phyloP scores from a whole-genome alignment of 140 eudicot species.

The Eryngium alpinum region DNA sequence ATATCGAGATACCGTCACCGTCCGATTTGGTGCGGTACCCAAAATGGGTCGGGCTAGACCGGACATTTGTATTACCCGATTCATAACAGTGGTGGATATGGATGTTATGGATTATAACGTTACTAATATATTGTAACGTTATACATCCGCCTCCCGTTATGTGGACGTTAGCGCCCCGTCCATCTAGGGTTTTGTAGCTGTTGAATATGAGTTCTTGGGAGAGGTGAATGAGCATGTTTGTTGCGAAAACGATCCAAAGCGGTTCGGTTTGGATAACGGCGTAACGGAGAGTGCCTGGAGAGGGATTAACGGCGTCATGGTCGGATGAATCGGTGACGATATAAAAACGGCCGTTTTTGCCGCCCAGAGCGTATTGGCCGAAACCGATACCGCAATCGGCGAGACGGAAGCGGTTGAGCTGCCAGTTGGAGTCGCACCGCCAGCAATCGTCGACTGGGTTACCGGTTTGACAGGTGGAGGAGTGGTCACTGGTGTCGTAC shows the following conservation, averaged over 20 bases:
- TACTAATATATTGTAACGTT: constrained; percentile 67
- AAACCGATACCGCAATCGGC: constrained; percentile 44
- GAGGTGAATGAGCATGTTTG: constrained; percentile 13
- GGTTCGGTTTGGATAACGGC: constrained; percentile 13
- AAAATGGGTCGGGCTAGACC: constrained; percentile 80
- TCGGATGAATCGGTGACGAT: constrained; percentile 55
- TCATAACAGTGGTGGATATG: constrained; percentile 80
- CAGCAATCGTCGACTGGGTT: constrained; percentile 33
- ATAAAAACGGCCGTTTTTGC: constrained; percentile 52
- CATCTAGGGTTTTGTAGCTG: constrained; percentile 55
- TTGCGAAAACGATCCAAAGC: constrained; percentile 12
- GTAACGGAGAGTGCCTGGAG: constrained; percentile 21
- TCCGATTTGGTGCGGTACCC: constrained; percentile 70
- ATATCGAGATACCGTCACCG: constrained; percentile 91
- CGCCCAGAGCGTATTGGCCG: constrained; percentile 52
- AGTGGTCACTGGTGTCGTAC: not conserved
- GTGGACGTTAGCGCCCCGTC: constrained; percentile 61
- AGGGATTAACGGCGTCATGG: constrained; percentile 40
- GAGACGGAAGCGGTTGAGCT: constrained; percentile 25
- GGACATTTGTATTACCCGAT: constrained; percentile 65
- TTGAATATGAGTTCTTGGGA: constrained; percentile 49
- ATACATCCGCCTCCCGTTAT: constrained; percentile 93
- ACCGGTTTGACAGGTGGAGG: constrained; percentile 15
- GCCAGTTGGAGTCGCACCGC: constrained; percentile 30
- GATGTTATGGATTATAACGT: constrained; percentile 72